These are phyloP conservation scores for Paralagenidium karlingii DNA, from an alignment of 352 stramenopile genomes.

Conservation along the genomic window DNA sequence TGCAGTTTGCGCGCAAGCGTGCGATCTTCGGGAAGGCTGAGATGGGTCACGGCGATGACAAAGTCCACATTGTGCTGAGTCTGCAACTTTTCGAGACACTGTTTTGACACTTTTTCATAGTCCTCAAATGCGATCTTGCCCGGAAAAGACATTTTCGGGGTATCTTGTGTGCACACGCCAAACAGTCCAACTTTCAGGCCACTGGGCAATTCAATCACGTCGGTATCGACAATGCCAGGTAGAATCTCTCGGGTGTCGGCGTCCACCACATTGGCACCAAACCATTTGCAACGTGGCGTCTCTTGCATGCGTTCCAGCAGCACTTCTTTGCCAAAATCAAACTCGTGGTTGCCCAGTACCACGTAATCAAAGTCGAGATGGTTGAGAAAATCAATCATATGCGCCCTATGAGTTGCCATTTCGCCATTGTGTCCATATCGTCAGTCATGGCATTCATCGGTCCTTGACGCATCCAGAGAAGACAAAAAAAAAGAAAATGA, in stretches of 20 bases:
- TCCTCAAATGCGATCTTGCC: conserved; percentile 37
- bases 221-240: conserved; percentile 26
- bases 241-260: conserved; percentile 19
- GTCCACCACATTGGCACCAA: conserved; percentile 57
- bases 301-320: conserved; percentile 35
- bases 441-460: too few relatives aligned
- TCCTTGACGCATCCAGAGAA: too few relatives aligned
- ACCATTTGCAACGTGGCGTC: conserved; percentile 59
- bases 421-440: background rate
- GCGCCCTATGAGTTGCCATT: conserved; percentile 23
- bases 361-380: conserved; percentile 58
- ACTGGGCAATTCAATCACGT: conserved; percentile 25
- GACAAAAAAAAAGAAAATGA: too few relatives aligned
- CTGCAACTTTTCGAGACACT: conserved; percentile 47
- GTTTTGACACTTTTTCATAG: conserved; percentile 23
- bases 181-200: conserved; percentile 54
- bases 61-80: conserved; percentile 59
- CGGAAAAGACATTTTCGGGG: conserved; percentile 18
- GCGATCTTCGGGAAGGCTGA: conserved; percentile 67
- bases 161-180: conserved; percentile 56
- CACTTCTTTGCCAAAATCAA: conserved; percentile 48
- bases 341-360: conserved; percentile 72
- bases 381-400: conserved; percentile 75
- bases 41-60: conserved; percentile 76
- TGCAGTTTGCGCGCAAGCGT: conserved; percentile 41